Base-by-base conservation (phyloP, 352 stramenopile genomes). In the Phytophthora kernoviae region DNA sequence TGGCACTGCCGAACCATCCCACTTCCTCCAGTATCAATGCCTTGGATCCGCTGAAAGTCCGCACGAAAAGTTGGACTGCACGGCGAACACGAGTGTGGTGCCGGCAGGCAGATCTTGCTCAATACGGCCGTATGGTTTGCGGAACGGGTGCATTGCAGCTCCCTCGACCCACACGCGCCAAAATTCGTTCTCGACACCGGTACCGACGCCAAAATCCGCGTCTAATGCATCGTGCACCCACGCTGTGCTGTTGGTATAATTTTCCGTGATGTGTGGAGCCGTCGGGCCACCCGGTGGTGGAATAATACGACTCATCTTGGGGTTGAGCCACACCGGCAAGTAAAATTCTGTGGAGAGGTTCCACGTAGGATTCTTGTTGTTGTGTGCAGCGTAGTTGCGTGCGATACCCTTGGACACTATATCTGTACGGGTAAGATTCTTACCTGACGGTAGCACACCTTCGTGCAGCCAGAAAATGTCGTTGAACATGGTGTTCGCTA, bases 401-500 rank as follows among this genome's bases (percentile, higher is more conserved):
- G 78, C 79, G 0, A 77, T 71, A 15, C 80, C 72, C 21, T 66
- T 77, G 9, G 70, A 71, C 26, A 74, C 64, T 20, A 92, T 50
- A 42, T 89, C 65, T 0, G 48, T 70, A 0, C 18, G 64, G 0
- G 54, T 52, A n/a, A 92, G 72, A 18, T 44, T 65, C 39, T 78
- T 54, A 10, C 83, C 77, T 0, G 61, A 67, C 11, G 80, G 80
- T 33, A 92, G 46, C 5, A 58, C 15, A 6, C 78, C 83, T 12
- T 82, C 62, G 39, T 92, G 83, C 49, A 92, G 72, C 81, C 83
- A 93, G 59, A 91, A 90, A 49, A 93, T 93, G 68, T 93, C 83
- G 61, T 91, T 93, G 51, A 93, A 93, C 77, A 93, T 82, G 42
- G 79, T 91, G 68, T 88, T 93, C 0, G 81, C 79, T 15, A 90